Percentiles rank a stretch among this genome's conserved stretches.
These are phyloP conservation scores for Tripterygium wilfordii DNA, from an alignment of 177 flowering plant genomes.

Conservation along the genomic window DNA sequence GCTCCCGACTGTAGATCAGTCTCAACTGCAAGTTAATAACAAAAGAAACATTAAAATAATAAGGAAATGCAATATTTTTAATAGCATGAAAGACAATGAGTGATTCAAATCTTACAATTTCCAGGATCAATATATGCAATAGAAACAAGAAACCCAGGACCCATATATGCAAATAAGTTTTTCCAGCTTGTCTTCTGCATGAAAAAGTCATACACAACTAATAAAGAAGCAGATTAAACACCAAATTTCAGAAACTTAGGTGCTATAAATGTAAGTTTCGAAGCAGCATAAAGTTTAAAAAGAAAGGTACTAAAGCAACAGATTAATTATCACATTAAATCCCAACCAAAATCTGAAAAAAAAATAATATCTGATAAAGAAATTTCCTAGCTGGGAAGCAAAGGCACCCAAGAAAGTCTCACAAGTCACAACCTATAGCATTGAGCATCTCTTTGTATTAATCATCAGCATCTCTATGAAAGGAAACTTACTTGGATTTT, in stretches of 20 bases:
- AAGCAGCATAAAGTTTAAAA: no score
- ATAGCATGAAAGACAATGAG: neutral
- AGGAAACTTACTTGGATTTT: no score
- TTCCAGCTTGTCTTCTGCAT: constrained; percentile 85
- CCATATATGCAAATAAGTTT: constrained; percentile 78
- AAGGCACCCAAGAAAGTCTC: neutral
- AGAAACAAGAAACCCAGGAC: constrained; percentile 95
- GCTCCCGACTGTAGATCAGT: constrained; percentile 96
- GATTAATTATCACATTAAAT: neutral
- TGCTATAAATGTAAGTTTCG: no score
- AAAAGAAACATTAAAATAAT: neutral
- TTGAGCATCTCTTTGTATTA: no score
- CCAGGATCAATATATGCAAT: constrained; percentile 98
- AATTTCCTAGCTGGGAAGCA: neutral
- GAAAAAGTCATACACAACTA: constrained; percentile 1
- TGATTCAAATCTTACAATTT: constrained; percentile 63
- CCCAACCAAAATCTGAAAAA: neutral
- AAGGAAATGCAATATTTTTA: neutral
- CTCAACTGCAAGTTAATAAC: constrained; percentile 51
- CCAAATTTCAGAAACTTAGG: no score
- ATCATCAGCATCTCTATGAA: no score
- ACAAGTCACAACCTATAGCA: no score
- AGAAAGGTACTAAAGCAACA: no score
- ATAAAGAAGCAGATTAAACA: no score
- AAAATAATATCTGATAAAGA: neutral